These are phyloP conservation scores for Plenodomus tracheiphilus DNA, from an alignment of 2,329 filamentous ascomycete species.

Conservation along the genomic window DNA sequence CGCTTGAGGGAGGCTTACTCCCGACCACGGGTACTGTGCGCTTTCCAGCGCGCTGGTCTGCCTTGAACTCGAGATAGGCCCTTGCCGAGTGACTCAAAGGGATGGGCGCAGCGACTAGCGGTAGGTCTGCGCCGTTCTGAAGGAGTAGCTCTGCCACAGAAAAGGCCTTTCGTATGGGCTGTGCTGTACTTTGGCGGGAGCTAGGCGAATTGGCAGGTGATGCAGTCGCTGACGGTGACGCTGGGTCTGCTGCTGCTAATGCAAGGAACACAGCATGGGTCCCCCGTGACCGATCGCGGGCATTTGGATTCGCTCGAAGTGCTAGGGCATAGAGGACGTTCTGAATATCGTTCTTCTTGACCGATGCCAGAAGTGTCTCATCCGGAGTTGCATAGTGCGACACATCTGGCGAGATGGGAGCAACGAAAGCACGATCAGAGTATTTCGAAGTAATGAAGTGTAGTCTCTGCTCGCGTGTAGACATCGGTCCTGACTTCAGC, in stretches of 20 bases:
- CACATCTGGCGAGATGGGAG: constrained; percentile 73
- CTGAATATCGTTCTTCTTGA: constrained; percentile 95
- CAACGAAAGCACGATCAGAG: constrained; percentile 78
- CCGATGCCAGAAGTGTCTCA: constrained; percentile 85
- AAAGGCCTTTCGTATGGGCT: constrained; percentile 62
- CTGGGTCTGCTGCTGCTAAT: constrained; percentile 88
- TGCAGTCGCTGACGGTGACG: constrained; percentile 63
- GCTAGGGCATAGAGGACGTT: constrained; percentile 90
- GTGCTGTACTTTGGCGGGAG: constrained; percentile 47
- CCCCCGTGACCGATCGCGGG: constrained; percentile 75
- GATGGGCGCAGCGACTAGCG: constrained; percentile 73
- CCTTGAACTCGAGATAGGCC: constrained; percentile 80
- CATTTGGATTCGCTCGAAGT: constrained; percentile 82
- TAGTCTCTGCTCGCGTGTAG: constrained; percentile 86
- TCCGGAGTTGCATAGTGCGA: constrained; percentile 79
- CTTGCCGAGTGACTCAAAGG: constrained; percentile 80
- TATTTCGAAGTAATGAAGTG: constrained; percentile 96
- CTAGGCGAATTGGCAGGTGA: constrained; percentile 50
- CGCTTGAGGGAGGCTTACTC: constrained; percentile 51
- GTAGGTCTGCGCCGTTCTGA: constrained; percentile 92
- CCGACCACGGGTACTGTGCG: constrained; percentile 48
- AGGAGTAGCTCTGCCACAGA: constrained; percentile 87
- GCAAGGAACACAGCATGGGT: constrained; percentile 91
- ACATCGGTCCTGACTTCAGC: constrained; percentile 73
- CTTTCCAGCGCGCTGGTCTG: constrained; percentile 50